Evolutionary conservation across 495 filamentous ascomycete species (phyloP), one percentile per base, ranked within the genome.

Genomic region (Neurospora tetraspora): DNA sequence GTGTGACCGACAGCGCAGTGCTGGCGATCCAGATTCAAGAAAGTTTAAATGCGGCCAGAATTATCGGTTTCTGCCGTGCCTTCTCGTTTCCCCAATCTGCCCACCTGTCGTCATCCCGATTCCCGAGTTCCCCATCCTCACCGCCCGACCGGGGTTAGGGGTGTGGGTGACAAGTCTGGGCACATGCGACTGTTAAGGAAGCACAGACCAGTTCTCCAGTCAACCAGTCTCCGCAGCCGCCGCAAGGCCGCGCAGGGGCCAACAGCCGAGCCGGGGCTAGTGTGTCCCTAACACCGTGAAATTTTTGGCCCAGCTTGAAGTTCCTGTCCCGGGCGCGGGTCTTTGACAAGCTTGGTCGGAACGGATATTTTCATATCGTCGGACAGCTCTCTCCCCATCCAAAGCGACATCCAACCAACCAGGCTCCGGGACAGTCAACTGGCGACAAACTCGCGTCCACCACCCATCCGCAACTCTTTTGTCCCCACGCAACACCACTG

Each of bases 221-320:
- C 12, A 16, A 14, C 47, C 20, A 61, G 53, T 61, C 47, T 61
- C 53, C 53, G 53, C 53, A 61, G 27, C 53, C 27, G 53, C 53
- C 53, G 53, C 53, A 61, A 23, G 23, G 42, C 69, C 27, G 69
- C 70, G 69, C 43, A 75, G 40, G 73, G 73, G 71, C 77, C 77
- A 72, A 53, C 39, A 71, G 20, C 72, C 65, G 23, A 71, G 74
- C 72, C 45, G 65, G 69, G 38, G 43, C 40, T 12, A 39, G 69
- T 59, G 36, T 53, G 69, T 61, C 27, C 23, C 20, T 65, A 65
- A 65, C 71, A 73, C 72, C 75, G 74, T 73, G 77, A 80, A 80
- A 80, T 80, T 80, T 80, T 78, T 80, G 77, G 77, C 72, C 74
- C 14, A 61, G 53, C 53, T 65, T 65, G 53, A 65, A 65, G 53